Evolutionary conservation across 2,329 filamentous ascomycete species (phyloP), one percentile per base, ranked within the genome.

Genomic region (Colletotrichum coccodes): DNA sequence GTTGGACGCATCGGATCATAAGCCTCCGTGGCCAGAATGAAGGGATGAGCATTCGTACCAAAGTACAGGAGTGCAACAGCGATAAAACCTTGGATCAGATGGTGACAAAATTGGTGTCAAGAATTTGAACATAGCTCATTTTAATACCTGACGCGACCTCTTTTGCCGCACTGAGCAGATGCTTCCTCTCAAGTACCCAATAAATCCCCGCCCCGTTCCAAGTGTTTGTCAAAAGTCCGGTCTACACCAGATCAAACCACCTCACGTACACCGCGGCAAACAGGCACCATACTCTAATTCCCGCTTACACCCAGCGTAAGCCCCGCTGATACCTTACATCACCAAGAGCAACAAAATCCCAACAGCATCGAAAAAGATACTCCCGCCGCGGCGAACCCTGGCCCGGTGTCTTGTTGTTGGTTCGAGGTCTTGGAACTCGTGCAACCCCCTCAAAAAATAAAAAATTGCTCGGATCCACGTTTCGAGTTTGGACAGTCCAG

Each of bases 261-360:
- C 32, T 34, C 53, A 16, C 34, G 52, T 49, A 52, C 46, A 50
- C 32, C 32, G 18, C 40, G 34, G 34, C 44, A 54, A 42, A 53
- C 47, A 68, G 32, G 18, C 40, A 42, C 61, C 26, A 12, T 49
- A 26, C 40, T 59, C 23, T 40, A 47, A 28, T 49, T 38, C 56
- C 49, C 36, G 36, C 67, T 68, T 68, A 70, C 63, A 68, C 58
- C 63, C 50, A 53, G 63, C 57, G 63, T 58, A 62, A 70, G 67
- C 67, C 30, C 63, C 42, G 44, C 26, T 57, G 50, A 16, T 34
- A 46, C 36, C 57, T 42, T 40, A 40, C n/a, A 52, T 38, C 54
- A 26, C 8, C 26, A 18, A 47, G 38, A 52, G 23, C 34, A 49
- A 54, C 36, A 53, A 16, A 38, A n/a, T 50, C 47, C 46, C 18